A percentile compares a stretch with the other conserved stretches of the same genome.
phyloP scores from a whole-genome alignment of 2,329 filamentous ascomycete genomes.

The Sphaerulina musiva region DNA sequence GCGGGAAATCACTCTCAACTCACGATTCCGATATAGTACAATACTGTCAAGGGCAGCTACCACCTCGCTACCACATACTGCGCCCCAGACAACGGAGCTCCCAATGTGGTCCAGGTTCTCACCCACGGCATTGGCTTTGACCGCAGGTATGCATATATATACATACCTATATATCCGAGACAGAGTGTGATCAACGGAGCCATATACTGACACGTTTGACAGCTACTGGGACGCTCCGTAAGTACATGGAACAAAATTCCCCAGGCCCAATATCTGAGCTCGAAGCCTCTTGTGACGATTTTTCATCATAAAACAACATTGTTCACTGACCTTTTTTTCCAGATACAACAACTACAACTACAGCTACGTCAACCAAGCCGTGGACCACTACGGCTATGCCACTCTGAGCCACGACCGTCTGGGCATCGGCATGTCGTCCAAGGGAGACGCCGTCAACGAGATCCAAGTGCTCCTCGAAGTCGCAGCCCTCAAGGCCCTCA shows the following conservation, averaged over 20 bases:
- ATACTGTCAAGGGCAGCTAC: slow-evolving; percentile 49
- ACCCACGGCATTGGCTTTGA: slow-evolving; percentile 51
- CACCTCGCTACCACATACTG: slow-evolving; percentile 57
- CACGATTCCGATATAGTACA: slow-evolving; percentile 30
- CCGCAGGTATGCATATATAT: slow-evolving; percentile 36
- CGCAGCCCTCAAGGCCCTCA: slow-evolving; percentile 52
- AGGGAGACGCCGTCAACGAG: slow-evolving; percentile 54
- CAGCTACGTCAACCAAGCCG: slow-evolving; percentile 53
- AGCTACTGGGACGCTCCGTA: slow-evolving; percentile 57
- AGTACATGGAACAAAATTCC: no score
- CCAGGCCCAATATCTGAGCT: no score
- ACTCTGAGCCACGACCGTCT: slow-evolving; percentile 58
- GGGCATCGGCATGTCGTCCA: slow-evolving; percentile 53
- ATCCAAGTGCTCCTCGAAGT: slow-evolving; percentile 55
- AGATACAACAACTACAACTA: slow-evolving; percentile 50
- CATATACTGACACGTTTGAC: slow-evolving; percentile 48
- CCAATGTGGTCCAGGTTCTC: slow-evolving; percentile 44
- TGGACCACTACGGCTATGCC: slow-evolving; percentile 50
- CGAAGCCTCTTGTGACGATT: no score
- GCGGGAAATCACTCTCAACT: no score
- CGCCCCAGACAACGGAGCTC: slow-evolving; percentile 42
- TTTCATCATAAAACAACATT: no score
- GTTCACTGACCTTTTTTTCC: no score
- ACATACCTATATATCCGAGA: no score
- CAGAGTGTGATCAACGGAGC: not conserved